A percentile compares a stretch with the other conserved stretches of the same genome.
phyloP scores from a whole-genome alignment of 495 filamentous ascomycete species.

The Talaromyces thailandensis region DNA sequence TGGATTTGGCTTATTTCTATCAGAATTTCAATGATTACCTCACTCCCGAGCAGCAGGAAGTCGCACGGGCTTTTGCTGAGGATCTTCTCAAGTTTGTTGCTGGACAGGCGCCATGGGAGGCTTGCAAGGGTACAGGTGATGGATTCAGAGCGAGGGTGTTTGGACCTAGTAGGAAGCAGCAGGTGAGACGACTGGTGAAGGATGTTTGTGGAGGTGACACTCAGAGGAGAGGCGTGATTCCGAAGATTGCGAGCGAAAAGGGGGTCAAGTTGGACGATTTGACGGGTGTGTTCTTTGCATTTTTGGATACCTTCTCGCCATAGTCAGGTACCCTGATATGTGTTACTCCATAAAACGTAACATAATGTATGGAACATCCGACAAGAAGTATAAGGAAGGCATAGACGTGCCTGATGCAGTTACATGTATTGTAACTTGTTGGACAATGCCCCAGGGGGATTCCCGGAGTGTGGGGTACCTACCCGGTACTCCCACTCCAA shows the following conservation, averaged over 20 bases:
- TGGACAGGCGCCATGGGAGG: slow-evolving; percentile 29
- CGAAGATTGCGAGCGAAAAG: slow-evolving; percentile 9
- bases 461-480: not conserved
- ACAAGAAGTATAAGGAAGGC: too few relatives aligned
- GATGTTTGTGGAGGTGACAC: slow-evolving; percentile 17
- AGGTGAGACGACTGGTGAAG: not conserved
- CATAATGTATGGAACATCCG: not conserved
- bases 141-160: slow-evolving; percentile 19
- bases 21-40: slow-evolving; percentile 34
- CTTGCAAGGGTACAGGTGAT: slow-evolving; percentile 8
- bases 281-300: slow-evolving; percentile 12
- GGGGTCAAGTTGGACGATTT: slow-evolving; percentile 18
- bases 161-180: slow-evolving; percentile 15
- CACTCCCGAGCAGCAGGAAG: slow-evolving; percentile 16
- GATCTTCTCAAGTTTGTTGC: slow-evolving; percentile 37
- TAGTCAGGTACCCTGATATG: not conserved
- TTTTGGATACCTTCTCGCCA: slow-evolving; percentile 4
- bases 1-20: slow-evolving; percentile 38
- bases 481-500: not conserved
- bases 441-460: not conserved
- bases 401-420: not conserved
- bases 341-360: too few relatives aligned
- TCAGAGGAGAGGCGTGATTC: slow-evolving; percentile 16
- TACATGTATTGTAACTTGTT: too few relatives aligned
- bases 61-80: slow-evolving; percentile 26